phyloP scores from a whole-genome alignment of 78 protist species.

The Cavenderia fasciculata region DNA sequence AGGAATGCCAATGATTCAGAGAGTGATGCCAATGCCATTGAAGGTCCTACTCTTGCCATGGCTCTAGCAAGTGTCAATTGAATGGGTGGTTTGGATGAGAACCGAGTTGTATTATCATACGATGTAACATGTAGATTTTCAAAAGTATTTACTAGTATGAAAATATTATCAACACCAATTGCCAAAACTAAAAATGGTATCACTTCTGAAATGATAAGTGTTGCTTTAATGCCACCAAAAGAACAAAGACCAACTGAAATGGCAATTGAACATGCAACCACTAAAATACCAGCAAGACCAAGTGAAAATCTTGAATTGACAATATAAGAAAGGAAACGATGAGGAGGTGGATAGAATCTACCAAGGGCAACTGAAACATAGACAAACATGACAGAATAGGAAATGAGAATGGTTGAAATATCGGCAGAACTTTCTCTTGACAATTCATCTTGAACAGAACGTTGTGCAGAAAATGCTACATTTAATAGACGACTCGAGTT shows the following conservation, averaged over 20 bases:
- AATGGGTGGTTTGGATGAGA: not conserved
- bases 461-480: slow-evolving; percentile 22
- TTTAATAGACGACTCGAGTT: not conserved
- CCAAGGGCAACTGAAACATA: slow-evolving; percentile 86
- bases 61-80: slow-evolving; percentile 57
- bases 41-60: slow-evolving; percentile 75
- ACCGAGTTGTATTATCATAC: not conserved
- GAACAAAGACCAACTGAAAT: slow-evolving; percentile 78
- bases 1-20: slow-evolving; percentile 86
- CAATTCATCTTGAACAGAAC: slow-evolving; percentile 75
- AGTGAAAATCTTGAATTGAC: slow-evolving; percentile 65
- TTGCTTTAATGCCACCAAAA: slow-evolving; percentile 47
- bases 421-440: slow-evolving; percentile 59
- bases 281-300: slow-evolving; percentile 77
- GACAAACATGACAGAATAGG: slow-evolving; percentile 76
- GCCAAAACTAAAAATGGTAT: slow-evolving; percentile 88
- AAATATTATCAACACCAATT: slow-evolving; percentile 89
- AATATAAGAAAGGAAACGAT: not conserved
- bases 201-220: slow-evolving; percentile 86
- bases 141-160: slow-evolving; percentile 82
- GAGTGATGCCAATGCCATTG: slow-evolving; percentile 84
- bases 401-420: slow-evolving; percentile 57
- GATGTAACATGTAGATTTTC: slow-evolving; percentile 23
- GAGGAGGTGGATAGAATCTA: slow-evolving; percentile 25
- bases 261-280: slow-evolving; percentile 66